A percentile compares a stretch with the other conserved stretches of the same genome.
These are phyloP conservation scores for Pseudozyma hubeiensis DNA, from an alignment of 1,284 basidiomycete species.

Conservation along the genomic window DNA sequence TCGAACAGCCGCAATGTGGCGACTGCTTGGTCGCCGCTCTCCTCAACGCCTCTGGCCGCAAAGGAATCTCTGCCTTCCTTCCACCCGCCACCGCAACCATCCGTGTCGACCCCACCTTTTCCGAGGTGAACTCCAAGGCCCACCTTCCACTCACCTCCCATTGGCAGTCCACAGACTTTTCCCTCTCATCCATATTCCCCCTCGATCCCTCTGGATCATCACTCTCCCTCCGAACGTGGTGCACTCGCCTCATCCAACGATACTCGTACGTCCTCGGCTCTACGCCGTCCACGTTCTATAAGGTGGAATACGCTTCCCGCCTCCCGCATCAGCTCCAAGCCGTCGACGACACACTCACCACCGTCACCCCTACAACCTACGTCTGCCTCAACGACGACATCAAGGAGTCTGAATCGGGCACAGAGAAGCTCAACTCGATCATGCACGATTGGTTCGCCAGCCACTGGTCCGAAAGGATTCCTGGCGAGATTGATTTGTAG, in stretches of 20 bases:
- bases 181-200: constrained; percentile 20
- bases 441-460: constrained; percentile 36
- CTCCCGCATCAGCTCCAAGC: constrained; percentile 27
- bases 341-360: constrained; percentile 23
- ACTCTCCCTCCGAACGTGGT: constrained; percentile 33
- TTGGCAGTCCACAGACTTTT: constrained; percentile 37
- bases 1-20: constrained; percentile 28
- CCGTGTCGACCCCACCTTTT: not conserved
- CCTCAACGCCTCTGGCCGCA: constrained; percentile 28
- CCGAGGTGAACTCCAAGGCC: constrained; percentile 11
- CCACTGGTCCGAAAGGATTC: constrained; percentile 24
- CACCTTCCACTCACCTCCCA: constrained; percentile 40
- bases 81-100: constrained; percentile 18
- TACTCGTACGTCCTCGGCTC: constrained; percentile 42
- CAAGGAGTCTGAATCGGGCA: constrained; percentile 29
- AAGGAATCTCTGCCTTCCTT: constrained; percentile 39
- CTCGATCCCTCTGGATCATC: not conserved
- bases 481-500: constrained; percentile 14
- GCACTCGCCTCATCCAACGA: constrained; percentile 38
- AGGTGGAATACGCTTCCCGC: constrained; percentile 38
- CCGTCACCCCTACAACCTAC: constrained; percentile 21
- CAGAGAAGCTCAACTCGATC: constrained; percentile 31
- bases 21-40: constrained; percentile 49
- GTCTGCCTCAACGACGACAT: constrained; percentile 55
- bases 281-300: constrained; percentile 44